Evolutionary conservation across 208 protist species (phyloP).

Genomic region (Wallacemonas rigidus): DNA sequence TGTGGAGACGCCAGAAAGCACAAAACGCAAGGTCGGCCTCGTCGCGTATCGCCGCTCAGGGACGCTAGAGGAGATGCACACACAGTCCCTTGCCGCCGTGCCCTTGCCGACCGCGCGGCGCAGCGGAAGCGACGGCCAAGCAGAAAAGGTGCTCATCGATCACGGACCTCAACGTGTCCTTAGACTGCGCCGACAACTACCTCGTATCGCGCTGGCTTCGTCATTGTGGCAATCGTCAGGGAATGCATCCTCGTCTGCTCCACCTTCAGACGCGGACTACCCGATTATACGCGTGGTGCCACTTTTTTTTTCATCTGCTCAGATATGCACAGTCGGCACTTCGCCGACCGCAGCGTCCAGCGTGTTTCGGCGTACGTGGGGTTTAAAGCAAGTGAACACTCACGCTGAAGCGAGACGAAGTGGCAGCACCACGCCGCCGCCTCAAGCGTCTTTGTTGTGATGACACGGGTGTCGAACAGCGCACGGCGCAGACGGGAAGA

Average conservation of each 20-base stretch:
- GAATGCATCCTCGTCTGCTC: neutral
- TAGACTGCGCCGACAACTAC: neutral
- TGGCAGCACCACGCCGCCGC: conserved; percentile 4
- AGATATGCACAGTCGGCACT: neutral
- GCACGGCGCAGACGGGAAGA: neutral
- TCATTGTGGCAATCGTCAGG: neutral
- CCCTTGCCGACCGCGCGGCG: neutral
- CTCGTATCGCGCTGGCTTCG: neutral
- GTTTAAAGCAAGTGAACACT: conserved; percentile 13
- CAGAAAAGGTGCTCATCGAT: neutral
- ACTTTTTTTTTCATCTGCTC: neutral
- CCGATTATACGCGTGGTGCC: conserved; percentile 8
- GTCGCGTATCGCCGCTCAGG: conserved; percentile 6
- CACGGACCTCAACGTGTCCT: neutral
- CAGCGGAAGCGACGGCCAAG: neutral
- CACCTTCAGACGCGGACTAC: neutral
- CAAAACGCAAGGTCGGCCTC: conserved; percentile 2
- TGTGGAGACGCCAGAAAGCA: neutral
- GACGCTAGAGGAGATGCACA: conserved; percentile 1
- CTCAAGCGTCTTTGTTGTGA: neutral
- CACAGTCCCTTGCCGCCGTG: neutral
- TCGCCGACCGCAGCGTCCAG: neutral
- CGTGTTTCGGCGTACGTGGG: conserved; percentile 12
- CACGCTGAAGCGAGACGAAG: conserved; percentile 3
- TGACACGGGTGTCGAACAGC: too few species aligned